Evolutionary conservation across 106 monocot species (phyloP), one percentile per base, ranked within the genome.

Genomic region (Phalaenopsis aphrodite): DNA sequence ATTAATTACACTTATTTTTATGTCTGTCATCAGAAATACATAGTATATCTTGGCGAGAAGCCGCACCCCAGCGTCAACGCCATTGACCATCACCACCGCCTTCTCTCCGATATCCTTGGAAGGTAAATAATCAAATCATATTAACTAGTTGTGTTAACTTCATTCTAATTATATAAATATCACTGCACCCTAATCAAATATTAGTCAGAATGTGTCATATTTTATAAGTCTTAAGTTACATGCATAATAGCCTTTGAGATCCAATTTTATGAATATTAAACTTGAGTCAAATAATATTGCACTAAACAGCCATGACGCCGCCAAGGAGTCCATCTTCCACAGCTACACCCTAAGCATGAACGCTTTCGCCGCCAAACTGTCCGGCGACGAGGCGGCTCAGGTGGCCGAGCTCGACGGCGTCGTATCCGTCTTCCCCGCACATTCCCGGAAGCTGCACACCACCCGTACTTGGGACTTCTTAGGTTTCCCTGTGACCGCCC

Each of bases 321-420:
- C 76, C 76, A 76, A 49, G 49, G 76, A 49, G 24, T 76, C 76
- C 24, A 76, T 76, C 23, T 76, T 76, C 76, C 77, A 57, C 68
- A 86, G 80, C 52, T 86, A 86, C 46, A 83, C 41, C 23, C 76
- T 77, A 72, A 86, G 86, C 72, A 80, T 86, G 80, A 83, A 86
- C 73, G 86, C 80, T 47, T 83, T 86, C 30, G 86, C 83, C 9
- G 86, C 86, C 0, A 72, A 65, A 21, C 86, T 86, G 46, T 61
- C 86, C 3, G 80, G 47, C 16, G 78, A 80, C 39, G 83, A 86
- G 58, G 57, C 46, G 8, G 41, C 21, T 2, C 5, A 38, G 18
- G 21, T 24, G 17, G 56, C 79, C 77, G 80, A 64, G 41, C 77
- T 78, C 65, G 49, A 84, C 1, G 78, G 78, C 5, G 81, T 83